phyloP scores from a whole-genome alignment of 2,329 filamentous ascomycete genomes.

The Cordyceps tenuipes region DNA sequence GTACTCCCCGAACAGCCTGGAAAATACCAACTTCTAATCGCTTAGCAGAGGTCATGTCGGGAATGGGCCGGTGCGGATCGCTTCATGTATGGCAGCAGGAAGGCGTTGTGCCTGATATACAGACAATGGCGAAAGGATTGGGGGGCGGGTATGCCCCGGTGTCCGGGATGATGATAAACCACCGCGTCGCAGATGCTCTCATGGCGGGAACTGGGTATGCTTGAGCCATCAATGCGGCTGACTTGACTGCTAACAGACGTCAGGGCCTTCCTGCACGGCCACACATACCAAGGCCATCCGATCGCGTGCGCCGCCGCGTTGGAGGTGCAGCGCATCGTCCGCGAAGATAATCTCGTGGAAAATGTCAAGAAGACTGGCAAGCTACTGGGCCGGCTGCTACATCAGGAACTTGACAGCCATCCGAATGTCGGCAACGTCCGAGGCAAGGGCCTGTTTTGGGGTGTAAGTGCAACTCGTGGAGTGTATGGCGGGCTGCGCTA shows the following conservation, averaged over 20 bases:
- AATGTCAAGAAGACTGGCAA: constrained; percentile 15
- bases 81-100: constrained; percentile 57
- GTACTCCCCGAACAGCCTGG: neutral
- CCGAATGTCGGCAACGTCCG: constrained; percentile 23
- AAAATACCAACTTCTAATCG: neutral
- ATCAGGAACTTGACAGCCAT: constrained; percentile 17
- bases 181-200: constrained; percentile 39
- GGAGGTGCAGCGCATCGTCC: constrained; percentile 37
- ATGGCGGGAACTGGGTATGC: constrained; percentile 24
- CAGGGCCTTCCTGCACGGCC: constrained; percentile 17
- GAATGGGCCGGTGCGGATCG: constrained; percentile 50
- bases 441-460: constrained; percentile 25
- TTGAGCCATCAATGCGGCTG: neutral
- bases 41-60: constrained; percentile 60
- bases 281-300: constrained; percentile 22
- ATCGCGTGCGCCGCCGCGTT: constrained; percentile 20
- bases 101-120: constrained; percentile 52
- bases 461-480: constrained; percentile 11
- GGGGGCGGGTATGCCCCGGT: constrained; percentile 56
- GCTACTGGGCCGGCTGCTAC: constrained; percentile 15
- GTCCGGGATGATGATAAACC: constrained; percentile 49
- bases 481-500: neutral
- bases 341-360: constrained; percentile 18
- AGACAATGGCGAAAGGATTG: constrained; percentile 59
- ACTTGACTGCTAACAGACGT: constrained; percentile 5